Base-by-base conservation (phyloP, 208 protist species). In the Acanthamoeba healyi region DNA sequence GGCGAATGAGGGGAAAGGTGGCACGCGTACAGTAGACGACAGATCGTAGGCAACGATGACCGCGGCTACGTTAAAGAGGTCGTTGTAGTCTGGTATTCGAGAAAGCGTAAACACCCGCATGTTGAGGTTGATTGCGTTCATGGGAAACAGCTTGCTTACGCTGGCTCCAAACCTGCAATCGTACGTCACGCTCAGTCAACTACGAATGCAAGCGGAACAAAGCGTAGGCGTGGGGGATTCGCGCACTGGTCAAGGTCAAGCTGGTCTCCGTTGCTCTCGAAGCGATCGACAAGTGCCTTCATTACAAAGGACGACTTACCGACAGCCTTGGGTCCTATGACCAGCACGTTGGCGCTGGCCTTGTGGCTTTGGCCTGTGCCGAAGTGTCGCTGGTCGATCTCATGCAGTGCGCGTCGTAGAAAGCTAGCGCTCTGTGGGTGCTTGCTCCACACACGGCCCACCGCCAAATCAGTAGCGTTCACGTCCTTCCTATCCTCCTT, bases 1-100 rank as follows among this genome's bases (percentile, higher is more conserved):
- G 17, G 26, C 26, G 24, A 32, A 29, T 0, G n/a, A 65, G 24
- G 7, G 9, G 24, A 24, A 29, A 2, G 56, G 56, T 63, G 56
- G 65, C 5, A 1, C 9, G 36, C 34, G 15, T 81, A 81, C 70
- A 26, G 22, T 46, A 38, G 70, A 40, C 34, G 81, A 54, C 19
- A 88, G n/a, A 29, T 88, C 81, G 36, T 88, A 88, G 32, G 49
- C 42, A 14, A 88, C 51, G 49, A 88, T 1, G 40, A 88, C 81
- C 2, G 81, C 81, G n/a, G 46, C 81, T 4, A 88, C 81, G 49
- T 88, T 88, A 46, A 88, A 88, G n/a, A 88, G 81, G 46, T 88
- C 81, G 24, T 88, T 88, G 81, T 88, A 88, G 42, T 88, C 81
- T 4, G 81, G 81, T 29, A 88, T 32, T 42, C 81, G 81, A 29